Evolutionary conservation across 2,329 filamentous ascomycete species (phyloP).

Genomic region (Aspergillus brunneoviolaceus): DNA sequence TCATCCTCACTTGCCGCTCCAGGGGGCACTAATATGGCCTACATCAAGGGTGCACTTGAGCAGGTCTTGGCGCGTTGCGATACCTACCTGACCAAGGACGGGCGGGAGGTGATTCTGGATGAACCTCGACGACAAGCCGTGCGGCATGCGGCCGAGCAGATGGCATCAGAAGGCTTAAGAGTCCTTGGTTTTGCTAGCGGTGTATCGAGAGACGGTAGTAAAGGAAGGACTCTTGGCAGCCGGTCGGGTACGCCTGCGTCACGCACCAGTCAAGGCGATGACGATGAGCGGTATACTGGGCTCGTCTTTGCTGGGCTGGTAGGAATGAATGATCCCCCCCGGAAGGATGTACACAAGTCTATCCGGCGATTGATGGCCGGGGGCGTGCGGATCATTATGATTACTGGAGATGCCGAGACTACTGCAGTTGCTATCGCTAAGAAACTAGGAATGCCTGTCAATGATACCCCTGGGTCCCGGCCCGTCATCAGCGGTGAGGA

Average conservation of each 20-base stretch:
- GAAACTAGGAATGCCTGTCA: conserved; percentile 90
- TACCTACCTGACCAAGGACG: conserved; percentile 83
- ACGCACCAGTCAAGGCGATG: conserved; percentile 39
- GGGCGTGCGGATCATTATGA: conserved; percentile 98
- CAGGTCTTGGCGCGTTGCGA: conserved; percentile 83
- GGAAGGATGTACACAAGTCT: conserved; percentile 83
- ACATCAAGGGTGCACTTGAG: conserved; percentile 94
- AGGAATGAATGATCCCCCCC: conserved; percentile 95
- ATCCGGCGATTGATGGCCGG: conserved; percentile 89
- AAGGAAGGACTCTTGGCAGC: conserved; percentile 51
- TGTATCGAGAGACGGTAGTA: conserved; percentile 54
- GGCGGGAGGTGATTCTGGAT: conserved; percentile 82
- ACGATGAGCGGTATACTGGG: conserved; percentile 76
- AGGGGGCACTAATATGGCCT: conserved; percentile 74
- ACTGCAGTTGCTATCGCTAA: conserved; percentile 91
- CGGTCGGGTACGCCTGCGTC: conserved; percentile 50
- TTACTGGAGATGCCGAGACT: conserved; percentile 93
- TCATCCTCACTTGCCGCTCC: conserved; percentile 41
- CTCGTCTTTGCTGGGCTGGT: conserved; percentile 89
- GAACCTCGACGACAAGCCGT: conserved; percentile 71
- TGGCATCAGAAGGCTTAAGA: conserved; percentile 85
- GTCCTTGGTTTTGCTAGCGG: conserved; percentile 95
- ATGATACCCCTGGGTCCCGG: conserved; percentile 54
- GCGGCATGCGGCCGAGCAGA: conserved; percentile 73
- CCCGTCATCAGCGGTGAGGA: conserved; percentile 83